Percentiles rank a stretch among this genome's conserved stretches.
Conservation (phyloP, 148 eudicot species). For the Nyssa sinensis region DNA sequence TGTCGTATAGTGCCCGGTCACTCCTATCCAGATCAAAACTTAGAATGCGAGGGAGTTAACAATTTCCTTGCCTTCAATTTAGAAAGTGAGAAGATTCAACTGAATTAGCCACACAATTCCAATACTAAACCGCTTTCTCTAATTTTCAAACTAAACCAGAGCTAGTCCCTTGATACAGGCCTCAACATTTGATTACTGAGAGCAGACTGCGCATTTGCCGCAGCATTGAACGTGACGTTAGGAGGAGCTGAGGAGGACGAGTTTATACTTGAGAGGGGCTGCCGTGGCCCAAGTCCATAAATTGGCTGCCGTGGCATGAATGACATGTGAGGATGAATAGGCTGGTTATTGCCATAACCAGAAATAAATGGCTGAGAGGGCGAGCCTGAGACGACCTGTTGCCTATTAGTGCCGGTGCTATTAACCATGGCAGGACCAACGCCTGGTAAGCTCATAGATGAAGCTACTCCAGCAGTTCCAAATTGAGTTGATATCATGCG, state of each 20-base stretch:
- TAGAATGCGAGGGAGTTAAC: background rate
- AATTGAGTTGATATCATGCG: conserved; percentile 55
- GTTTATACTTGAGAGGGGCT: conserved; percentile 76
- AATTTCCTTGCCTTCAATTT: conserved; percentile 1
- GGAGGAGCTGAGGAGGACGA: conserved; percentile 64
- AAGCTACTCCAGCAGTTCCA: conserved; percentile 47
- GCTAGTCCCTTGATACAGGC: conserved; percentile 39
- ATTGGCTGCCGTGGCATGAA: conserved; percentile 63
- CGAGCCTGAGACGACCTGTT: conserved; percentile 43
- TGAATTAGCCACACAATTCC: background rate
- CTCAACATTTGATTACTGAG: conserved; percentile 58
- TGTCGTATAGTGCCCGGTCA: background rate
- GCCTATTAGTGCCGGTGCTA: conserved; percentile 47
- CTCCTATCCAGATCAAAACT: conserved; percentile 3
- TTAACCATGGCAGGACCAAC: conserved; percentile 30
- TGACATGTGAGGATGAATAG: conserved; percentile 57
- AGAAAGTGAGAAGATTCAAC: background rate
- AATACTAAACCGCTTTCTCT: background rate
- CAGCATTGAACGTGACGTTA: conserved; percentile 45
- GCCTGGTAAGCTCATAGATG: conserved; percentile 37
- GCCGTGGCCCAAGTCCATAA: conserved; percentile 76
- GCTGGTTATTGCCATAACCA: conserved; percentile 54
- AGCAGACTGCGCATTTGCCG: conserved; percentile 56
- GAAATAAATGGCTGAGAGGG: conserved; percentile 59
- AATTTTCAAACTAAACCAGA: conserved; percentile 1